Conservation (phyloP, 768 basidiomycete species). For the Serpula lacrymans region DNA sequence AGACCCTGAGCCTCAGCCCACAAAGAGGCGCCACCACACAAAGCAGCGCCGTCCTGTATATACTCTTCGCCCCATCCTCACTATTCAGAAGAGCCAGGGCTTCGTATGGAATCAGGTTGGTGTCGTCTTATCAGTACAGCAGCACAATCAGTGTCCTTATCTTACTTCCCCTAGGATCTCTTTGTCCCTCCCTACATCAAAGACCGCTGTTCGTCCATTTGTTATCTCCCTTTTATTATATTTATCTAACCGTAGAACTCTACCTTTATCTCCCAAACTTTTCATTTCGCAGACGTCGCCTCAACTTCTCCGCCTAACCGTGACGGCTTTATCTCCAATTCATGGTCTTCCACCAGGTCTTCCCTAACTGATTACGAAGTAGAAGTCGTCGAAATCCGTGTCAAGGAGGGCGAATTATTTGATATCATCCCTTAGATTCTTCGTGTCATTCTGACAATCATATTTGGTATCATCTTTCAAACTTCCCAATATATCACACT, state of each 20-base stretch:
- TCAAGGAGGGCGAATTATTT: conserved; percentile 73
- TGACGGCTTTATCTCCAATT: conserved; percentile 61
- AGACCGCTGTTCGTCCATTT: conserved; percentile 70
- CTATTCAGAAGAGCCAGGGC: conserved; percentile 83
- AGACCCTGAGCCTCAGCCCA: conserved; percentile 57
- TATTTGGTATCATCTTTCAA: conserved; percentile 4
- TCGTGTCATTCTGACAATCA: neutral
- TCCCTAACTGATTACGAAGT: conserved; percentile 75
- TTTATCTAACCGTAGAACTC: conserved; percentile 10
- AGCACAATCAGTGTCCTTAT: too few species aligned
- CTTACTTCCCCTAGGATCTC: conserved; percentile 66
- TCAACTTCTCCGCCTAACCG: conserved; percentile 80
- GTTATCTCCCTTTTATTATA: conserved; percentile 13
- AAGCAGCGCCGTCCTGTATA: conserved; percentile 57
- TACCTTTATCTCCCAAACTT: conserved; percentile 5
- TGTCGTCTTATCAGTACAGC: conserved; percentile 4
- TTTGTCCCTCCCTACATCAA: conserved; percentile 89
- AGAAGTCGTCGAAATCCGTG: conserved; percentile 85
- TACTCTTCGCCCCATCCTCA: conserved; percentile 76
- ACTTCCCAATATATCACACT: conserved; percentile 1
- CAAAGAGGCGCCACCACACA: conserved; percentile 45
- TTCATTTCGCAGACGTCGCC: conserved; percentile 56
- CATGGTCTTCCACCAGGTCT: conserved; percentile 64
- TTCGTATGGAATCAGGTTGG: conserved; percentile 90
- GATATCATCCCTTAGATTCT: conserved; percentile 61